Percentiles rank a stretch among this genome's conserved stretches.
Conservation (phyloP, 1,139 yeast species). For the Hansenula lynferdii region DNA sequence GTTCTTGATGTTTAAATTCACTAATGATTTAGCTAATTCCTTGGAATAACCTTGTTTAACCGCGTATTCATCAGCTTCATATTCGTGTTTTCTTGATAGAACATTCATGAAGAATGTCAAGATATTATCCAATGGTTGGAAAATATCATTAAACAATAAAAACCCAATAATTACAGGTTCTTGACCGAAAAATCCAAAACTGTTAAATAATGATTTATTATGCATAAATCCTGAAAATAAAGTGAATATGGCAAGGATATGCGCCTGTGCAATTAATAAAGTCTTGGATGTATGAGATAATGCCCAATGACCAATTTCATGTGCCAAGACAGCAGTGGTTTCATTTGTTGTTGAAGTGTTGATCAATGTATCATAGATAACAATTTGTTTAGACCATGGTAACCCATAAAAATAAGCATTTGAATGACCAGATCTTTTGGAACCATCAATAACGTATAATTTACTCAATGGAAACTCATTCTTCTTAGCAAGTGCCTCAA, state of each 20-base stretch:
- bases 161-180: constrained; percentile 80
- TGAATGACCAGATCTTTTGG: constrained; percentile 92
- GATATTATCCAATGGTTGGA: constrained; percentile 70
- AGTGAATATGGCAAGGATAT: constrained; percentile 60
- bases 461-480: constrained; percentile 84
- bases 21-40: constrained; percentile 67
- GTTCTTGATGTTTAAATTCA: constrained; percentile 73
- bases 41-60: constrained; percentile 64
- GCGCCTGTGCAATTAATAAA: constrained; percentile 59
- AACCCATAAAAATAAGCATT: constrained; percentile 94
- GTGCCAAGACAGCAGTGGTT: constrained; percentile 92
- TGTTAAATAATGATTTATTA: constrained; percentile 67
- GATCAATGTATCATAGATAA: constrained; percentile 84
- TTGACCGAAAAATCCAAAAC: constrained; percentile 69
- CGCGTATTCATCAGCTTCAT: constrained; percentile 89
- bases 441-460: constrained; percentile 87
- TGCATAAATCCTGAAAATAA: constrained; percentile 75
- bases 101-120: constrained; percentile 64
- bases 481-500: constrained; percentile 70
- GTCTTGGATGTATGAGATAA: constrained; percentile 76
- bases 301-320: constrained; percentile 98
- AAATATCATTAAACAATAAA: constrained; percentile 65
- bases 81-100: constrained; percentile 80
- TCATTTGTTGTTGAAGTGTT: constrained; percentile 73
- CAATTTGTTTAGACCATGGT: constrained; percentile 97